These are phyloP conservation scores for Lactuca saligna DNA, from an alignment of 129 eudicot species.

Conservation along the genomic window DNA sequence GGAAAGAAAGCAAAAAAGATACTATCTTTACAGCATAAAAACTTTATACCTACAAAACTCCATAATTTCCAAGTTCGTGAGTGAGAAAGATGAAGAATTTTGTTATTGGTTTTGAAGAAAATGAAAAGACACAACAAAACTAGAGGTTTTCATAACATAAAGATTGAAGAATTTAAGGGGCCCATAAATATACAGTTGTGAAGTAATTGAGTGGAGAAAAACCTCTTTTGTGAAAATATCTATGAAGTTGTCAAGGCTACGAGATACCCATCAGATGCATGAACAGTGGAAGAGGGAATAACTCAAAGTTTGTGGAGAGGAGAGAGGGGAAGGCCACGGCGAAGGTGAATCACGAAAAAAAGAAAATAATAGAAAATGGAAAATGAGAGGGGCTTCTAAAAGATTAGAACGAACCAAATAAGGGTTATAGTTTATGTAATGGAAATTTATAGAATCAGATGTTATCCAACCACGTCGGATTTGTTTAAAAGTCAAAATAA, in stretches of 20 bases:
- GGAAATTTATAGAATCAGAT: not conserved
- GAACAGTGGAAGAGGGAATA: conserved; percentile 5
- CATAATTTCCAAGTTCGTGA: not conserved
- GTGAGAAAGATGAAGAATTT: not conserved
- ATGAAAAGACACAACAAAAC: conserved; percentile 9
- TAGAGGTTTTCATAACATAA: conserved; percentile 2
- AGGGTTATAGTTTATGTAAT: conserved; percentile 6
- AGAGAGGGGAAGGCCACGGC: conserved; percentile 11
- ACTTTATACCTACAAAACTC: not conserved
- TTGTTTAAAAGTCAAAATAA: not conserved
- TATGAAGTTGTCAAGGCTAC: not conserved
- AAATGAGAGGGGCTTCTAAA: not conserved
- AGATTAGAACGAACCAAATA: conserved; percentile 14
- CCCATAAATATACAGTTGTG: not conserved
- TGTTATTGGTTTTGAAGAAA: conserved; percentile 5
- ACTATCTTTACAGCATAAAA: not conserved
- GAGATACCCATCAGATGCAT: not conserved
- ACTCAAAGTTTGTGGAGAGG: conserved; percentile 10
- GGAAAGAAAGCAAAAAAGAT: not conserved
- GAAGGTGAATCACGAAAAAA: conserved; percentile 12
- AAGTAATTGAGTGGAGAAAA: conserved; percentile 10
- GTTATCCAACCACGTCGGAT: conserved; percentile 16
- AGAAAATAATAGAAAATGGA: not conserved
- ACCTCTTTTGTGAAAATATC: conserved; percentile 13
- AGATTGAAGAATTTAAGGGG: not conserved